Evolutionary conservation across 495 filamentous ascomycete genomes (phyloP), one percentile per base, ranked within the genome.

Genomic region (Delitschia confertaspora): DNA sequence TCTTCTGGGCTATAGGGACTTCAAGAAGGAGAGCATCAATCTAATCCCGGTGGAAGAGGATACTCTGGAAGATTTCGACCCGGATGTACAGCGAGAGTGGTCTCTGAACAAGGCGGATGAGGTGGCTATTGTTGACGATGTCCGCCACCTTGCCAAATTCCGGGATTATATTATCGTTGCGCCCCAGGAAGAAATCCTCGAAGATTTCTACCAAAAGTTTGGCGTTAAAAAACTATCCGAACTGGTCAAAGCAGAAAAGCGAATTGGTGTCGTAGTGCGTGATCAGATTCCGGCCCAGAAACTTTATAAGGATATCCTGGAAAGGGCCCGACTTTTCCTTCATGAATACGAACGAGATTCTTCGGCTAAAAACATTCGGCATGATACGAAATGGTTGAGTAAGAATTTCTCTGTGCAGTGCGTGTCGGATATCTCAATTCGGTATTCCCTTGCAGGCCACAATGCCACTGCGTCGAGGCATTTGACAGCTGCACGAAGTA

Each of bases 301-400:
- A 60, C 63, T 95, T 37, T 77, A 79, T 29, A 86, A 82, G 51
- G 71, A 87, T 37, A 79, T 96, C 11, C 65, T 85, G 4, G 91
- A 99, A 59, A 80, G 91, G 22, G 78, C 79, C 33, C 80, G 88
- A 38, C 68, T 99, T 10, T 96, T 95, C 61, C 62, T 96, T 33
- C 78, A 95, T 56, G 83, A 89, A 36, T 76, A 80, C 29, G 57
- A 67, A 0, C 43, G 67, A 3, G 80, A 88, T 41, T 44, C 27
- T 13, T 56, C 53, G 8, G 46, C 53, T 18, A 51, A 51, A 22
- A 64, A 73, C 6, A 76, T 96, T 47, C 82, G 80, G 42, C 84
- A 86, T 55, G 87, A 94, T 59, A 72, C 74, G 9, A 79, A 76
- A 52, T 99, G 91, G 91, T 68, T 96, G 6, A 87, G 93, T 58